Conservation (phyloP, 2,329 filamentous ascomycete species). For the Fusarium pilosicola region DNA sequence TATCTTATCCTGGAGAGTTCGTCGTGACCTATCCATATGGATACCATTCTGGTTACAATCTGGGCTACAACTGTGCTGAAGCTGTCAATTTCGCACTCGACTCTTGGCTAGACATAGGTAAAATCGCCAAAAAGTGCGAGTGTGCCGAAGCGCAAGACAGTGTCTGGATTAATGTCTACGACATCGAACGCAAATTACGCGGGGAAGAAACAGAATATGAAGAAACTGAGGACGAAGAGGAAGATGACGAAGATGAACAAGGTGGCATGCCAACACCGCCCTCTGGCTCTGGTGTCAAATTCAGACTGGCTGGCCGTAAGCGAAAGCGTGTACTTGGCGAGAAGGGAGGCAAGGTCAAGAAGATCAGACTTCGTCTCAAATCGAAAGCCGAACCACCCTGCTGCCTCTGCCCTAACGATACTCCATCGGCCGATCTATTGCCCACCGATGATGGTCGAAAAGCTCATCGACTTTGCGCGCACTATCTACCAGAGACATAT, state of each 20-base stretch:
- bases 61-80: conserved; percentile 98
- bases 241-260: conserved; percentile 72
- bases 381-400: conserved; percentile 81
- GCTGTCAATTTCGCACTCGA: conserved; percentile 98
- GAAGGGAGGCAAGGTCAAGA: conserved; percentile 67
- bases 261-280: conserved; percentile 82
- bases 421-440: conserved; percentile 82
- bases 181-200: conserved; percentile 92
- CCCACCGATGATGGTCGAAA: conserved; percentile 87
- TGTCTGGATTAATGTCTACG: conserved; percentile 96
- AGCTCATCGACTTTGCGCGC: conserved; percentile 87
- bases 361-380: conserved; percentile 81
- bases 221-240: conserved; percentile 78
- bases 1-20: conserved; percentile 96
- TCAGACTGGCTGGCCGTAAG: conserved; percentile 71
- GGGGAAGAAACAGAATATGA: conserved; percentile 90
- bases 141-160: conserved; percentile 96
- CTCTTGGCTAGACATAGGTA: conserved; percentile 93
- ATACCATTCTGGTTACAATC: conserved; percentile 97
- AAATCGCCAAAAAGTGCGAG: conserved; percentile 95
- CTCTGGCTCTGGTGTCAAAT: conserved; percentile 75
- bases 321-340: conserved; percentile 56
- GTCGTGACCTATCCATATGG: conserved; percentile 99
- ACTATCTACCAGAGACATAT: conserved; percentile 92
- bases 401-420: conserved; percentile 90